A percentile compares a stretch with the other conserved stretches of the same genome.
Conservation (phyloP, 2,329 filamentous ascomycete genomes). For the Ophiostoma pallidulum region DNA sequence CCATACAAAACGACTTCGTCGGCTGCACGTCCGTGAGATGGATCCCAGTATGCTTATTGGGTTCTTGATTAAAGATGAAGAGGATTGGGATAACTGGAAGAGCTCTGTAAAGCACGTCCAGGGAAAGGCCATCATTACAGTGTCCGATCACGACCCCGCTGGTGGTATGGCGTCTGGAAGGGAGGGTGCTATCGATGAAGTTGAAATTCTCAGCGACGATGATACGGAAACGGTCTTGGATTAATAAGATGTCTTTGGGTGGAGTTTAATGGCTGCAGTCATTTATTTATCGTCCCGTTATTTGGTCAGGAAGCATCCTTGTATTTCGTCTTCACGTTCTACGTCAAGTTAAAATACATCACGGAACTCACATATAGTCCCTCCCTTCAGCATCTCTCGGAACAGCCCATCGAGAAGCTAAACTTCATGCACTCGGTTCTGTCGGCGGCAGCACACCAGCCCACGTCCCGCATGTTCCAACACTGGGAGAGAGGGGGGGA, state of each 20-base stretch:
- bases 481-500: too few species aligned
- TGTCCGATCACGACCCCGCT: slow-evolving; percentile 61
- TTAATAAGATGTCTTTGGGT: too few species aligned
- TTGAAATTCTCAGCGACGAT: slow-evolving; percentile 77
- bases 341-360: too few species aligned
- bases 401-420: too few species aligned
- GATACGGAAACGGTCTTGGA: slow-evolving; percentile 33
- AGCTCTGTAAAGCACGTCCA: slow-evolving; percentile 62
- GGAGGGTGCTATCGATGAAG: slow-evolving; percentile 73
- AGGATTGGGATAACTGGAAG: slow-evolving; percentile 81
- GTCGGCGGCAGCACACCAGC: too few species aligned
- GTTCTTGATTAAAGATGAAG: slow-evolving; percentile 73
- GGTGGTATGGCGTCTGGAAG: slow-evolving; percentile 48
- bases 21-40: slow-evolving; percentile 82
- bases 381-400: too few species aligned
- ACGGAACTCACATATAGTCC: too few species aligned
- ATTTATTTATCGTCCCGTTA: background rate
- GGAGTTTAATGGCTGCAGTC: slow-evolving; percentile 10
- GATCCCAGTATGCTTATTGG: slow-evolving; percentile 97
- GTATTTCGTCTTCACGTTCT: background rate
- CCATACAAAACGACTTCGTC: slow-evolving; percentile 75
- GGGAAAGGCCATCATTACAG: slow-evolving; percentile 77
- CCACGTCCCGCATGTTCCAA: too few species aligned
- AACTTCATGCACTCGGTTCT: too few species aligned
- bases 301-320: background rate